Percentiles rank a stretch among this genome's conserved stretches.
Evolutionary conservation across 306 rosid species (phyloP).

Genomic region (Pyrus communis): DNA sequence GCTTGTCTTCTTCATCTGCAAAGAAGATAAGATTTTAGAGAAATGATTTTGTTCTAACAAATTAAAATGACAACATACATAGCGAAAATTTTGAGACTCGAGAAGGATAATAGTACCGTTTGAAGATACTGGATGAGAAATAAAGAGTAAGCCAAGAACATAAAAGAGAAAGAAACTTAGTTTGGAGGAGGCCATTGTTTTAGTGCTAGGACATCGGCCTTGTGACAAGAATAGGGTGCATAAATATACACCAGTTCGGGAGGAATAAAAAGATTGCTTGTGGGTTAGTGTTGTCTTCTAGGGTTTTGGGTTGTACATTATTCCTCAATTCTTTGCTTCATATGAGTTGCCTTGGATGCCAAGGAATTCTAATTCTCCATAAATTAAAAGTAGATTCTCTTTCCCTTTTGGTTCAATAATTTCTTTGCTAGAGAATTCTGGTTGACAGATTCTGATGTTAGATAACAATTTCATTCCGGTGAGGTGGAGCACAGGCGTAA

Average conservation of each 20-base stretch:
- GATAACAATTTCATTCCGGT: background rate
- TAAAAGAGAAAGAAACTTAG: background rate
- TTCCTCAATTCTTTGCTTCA: background rate
- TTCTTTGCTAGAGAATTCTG: background rate
- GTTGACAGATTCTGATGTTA: background rate
- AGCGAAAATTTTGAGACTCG: background rate
- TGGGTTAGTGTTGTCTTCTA: background rate
- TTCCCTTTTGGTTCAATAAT: background rate
- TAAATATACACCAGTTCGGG: background rate
- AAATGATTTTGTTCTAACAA: background rate
- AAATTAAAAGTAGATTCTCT: background rate
- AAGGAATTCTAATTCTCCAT: background rate
- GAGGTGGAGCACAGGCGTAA: background rate
- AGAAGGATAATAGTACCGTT: background rate
- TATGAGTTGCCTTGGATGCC: background rate
- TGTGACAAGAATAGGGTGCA: background rate
- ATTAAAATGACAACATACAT: background rate
- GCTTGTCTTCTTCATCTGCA: constrained; percentile 6
- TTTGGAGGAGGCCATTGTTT: background rate
- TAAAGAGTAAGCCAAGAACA: background rate
- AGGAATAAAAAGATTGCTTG: background rate
- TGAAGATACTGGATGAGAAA: background rate
- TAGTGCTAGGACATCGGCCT: background rate
- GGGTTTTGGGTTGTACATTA: background rate
- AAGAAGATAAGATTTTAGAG: background rate